These are phyloP conservation scores for Cladosporium phlei DNA, from an alignment of 2,329 filamentous ascomycete genomes.

Conservation along the genomic window DNA sequence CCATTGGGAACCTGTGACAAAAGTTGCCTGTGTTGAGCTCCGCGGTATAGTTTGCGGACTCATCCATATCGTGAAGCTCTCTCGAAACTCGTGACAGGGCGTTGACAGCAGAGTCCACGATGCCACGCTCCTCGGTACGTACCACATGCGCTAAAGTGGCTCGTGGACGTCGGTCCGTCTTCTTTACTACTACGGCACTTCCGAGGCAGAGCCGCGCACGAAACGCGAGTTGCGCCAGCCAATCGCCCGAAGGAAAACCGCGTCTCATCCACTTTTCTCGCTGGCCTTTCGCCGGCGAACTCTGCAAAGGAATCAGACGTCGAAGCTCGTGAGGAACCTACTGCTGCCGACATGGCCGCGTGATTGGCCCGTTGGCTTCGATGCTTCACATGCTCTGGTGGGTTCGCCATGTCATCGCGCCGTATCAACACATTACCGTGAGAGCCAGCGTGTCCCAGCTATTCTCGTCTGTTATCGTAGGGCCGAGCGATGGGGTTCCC, in stretches of 20 bases:
- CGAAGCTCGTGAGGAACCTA: background rate
- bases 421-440: conserved; percentile 1
- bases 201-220: conserved; percentile 8
- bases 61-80: no score
- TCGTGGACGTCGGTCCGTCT: conserved; percentile 5
- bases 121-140: no score
- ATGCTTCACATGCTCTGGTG: conserved; percentile 1
- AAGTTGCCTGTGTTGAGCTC: no score
- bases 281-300: conserved; percentile 12
- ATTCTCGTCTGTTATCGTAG: conserved; percentile 13
- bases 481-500: background rate
- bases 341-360: background rate
- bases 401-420: conserved; percentile 12
- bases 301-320: conserved; percentile 10
- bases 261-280: conserved; percentile 9
- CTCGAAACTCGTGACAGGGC: no score
- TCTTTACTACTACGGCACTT: background rate
- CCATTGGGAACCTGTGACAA: no score
- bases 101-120: no score
- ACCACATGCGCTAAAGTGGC: no score
- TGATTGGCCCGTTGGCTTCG: conserved; percentile 6
- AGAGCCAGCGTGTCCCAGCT: conserved; percentile 3
- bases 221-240: background rate
- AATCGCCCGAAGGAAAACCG: conserved; percentile 1
- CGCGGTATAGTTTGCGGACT: no score